Base-by-base conservation (phyloP, 768 basidiomycete species). In the Podaxis carcinomalis region DNA sequence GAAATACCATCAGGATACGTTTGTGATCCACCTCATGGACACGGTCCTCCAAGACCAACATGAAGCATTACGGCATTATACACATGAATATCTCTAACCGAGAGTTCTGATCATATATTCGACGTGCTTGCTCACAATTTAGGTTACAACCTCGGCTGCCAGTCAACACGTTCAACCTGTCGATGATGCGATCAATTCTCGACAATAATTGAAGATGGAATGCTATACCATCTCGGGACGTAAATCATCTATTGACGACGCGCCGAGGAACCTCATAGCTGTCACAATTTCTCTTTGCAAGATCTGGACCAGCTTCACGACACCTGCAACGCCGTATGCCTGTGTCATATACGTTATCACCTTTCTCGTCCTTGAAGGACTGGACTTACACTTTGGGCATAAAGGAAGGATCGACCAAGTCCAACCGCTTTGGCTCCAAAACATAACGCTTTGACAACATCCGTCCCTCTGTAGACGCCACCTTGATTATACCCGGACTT, bases 361-460 rank as follows among this genome's bases (percentile, higher is more conserved):
- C 44, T 21, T 2, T 36, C 21, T 25, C 14, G 59, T 44, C 63
- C 6, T 44, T 19, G 42, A 44, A 44, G 42, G 16, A 21, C 13
- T 37, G 5, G 11, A 69, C 82, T 68, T 72, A 91, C 90, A 67
- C 89, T 89, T 73, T 92, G 88, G 1, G 89, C 93, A 67, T 90
- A 96, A 10, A 97, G 78, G 78, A 95, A 92, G 14, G 90, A 81
- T 13, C 95, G 79, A 2, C 95, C 95, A 37, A 97, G 75, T 3
- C 95, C 94, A 16, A 95, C 92, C 6, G 89, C 92, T 63, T 75
- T 87, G 2, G 95, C 95, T 6, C 95, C 95, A 5, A 97, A 78
- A 69, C 93, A 95, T 9, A 96, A 74, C 0, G 94, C 94, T 72
- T 96, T 97, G 51, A 97, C 75, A 13, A 95, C 86, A 74, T 95